Conservation (phyloP, 2,329 filamentous ascomycete genomes). For the Seiridium unicorne region DNA sequence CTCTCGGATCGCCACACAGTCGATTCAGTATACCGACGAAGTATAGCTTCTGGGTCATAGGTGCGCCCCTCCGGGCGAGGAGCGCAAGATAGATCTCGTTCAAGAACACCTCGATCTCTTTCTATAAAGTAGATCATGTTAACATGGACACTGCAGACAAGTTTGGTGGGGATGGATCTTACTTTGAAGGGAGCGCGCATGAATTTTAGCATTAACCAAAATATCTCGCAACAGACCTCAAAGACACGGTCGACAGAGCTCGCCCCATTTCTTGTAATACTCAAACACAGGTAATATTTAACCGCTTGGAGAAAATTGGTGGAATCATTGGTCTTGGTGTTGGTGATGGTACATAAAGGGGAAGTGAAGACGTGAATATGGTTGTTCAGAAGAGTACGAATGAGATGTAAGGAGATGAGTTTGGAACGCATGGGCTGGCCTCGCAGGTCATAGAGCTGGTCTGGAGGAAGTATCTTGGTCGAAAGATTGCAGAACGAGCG, state of each 20-base stretch:
- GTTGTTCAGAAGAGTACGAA: conserved; percentile 93
- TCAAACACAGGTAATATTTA: conserved; percentile 95
- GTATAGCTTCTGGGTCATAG: conserved; percentile 86
- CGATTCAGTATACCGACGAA: conserved; percentile 84
- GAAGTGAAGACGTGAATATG: conserved; percentile 89
- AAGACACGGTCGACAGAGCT: conserved; percentile 92
- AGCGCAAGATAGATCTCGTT: conserved; percentile 97
- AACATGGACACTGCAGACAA: conserved; percentile 10
- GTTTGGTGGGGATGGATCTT: conserved; percentile 21
- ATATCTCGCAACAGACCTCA: conserved; percentile 94
- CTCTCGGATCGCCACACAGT: conserved; percentile 80
- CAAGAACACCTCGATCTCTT: conserved; percentile 96
- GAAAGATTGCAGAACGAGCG: conserved; percentile 96
- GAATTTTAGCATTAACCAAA: conserved; percentile 94
- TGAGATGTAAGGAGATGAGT: conserved; percentile 89
- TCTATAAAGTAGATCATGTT: conserved; percentile 45
- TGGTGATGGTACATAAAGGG: conserved; percentile 86
- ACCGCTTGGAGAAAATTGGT: conserved; percentile 92
- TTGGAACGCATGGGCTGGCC: conserved; percentile 98
- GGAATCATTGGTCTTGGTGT: conserved; percentile 82
- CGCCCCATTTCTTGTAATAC: conserved; percentile 90
- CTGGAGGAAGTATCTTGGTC: conserved; percentile 83
- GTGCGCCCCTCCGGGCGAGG: conserved; percentile 82
- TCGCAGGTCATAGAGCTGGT: conserved; percentile 89
- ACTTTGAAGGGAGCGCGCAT: conserved; percentile 93